Conservation (phyloP, 2,329 filamentous ascomycete genomes). For the Dothistroma septosporum region DNA sequence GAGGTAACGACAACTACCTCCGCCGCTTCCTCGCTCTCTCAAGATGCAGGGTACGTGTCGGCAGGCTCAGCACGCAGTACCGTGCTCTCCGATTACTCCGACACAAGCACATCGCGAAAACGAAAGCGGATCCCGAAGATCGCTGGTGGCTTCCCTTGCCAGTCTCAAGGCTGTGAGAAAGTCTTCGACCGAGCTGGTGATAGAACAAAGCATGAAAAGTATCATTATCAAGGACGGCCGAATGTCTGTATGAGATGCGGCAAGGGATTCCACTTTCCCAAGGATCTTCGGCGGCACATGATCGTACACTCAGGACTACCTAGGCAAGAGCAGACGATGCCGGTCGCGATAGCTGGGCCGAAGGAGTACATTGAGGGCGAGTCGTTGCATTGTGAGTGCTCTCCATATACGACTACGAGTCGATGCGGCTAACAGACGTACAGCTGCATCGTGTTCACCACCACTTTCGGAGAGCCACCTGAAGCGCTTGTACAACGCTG, state of each 20-base stretch:
- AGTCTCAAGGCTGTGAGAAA: slow-evolving; percentile 8
- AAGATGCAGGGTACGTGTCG: slow-evolving; percentile 12
- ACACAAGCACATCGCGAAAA: slow-evolving; percentile 14
- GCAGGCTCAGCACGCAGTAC: slow-evolving; percentile 10
- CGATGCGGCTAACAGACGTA: neutral
- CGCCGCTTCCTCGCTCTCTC: slow-evolving; percentile 9
- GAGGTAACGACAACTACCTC: neutral
- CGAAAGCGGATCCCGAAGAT: slow-evolving; percentile 17
- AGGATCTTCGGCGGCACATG: slow-evolving; percentile 18
- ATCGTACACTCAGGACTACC: neutral
- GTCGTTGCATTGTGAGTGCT: neutral
- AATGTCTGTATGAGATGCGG: slow-evolving; percentile 13
- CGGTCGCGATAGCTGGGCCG: neutral
- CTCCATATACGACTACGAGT: neutral
- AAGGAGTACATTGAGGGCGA: neutral
- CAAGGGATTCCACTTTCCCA: slow-evolving; percentile 16
- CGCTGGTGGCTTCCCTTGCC: slow-evolving; percentile 11
- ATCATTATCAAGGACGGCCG: slow-evolving; percentile 11
- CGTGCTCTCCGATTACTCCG: slow-evolving; percentile 12
- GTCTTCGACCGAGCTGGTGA: slow-evolving; percentile 19
- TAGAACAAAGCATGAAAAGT: slow-evolving; percentile 19
- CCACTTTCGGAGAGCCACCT: neutral
- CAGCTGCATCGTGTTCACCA: neutral
- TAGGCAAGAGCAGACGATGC: neutral
- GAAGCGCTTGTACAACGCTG: neutral